Evolutionary conservation across 768 basidiomycete genomes (phyloP).

Genomic region (Calocybe cyanea): DNA sequence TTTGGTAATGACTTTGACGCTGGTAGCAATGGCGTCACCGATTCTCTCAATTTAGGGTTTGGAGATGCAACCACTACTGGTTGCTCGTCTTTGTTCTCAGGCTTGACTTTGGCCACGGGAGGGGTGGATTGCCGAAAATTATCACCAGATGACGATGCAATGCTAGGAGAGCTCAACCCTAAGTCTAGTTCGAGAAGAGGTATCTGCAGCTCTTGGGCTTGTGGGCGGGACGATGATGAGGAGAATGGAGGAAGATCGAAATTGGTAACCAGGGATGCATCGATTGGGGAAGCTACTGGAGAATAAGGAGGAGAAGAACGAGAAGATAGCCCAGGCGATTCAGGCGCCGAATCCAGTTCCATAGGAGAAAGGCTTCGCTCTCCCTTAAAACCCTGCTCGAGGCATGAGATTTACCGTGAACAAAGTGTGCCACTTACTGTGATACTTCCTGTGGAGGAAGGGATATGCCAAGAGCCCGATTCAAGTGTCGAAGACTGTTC

Average conservation of each 20-base stretch:
- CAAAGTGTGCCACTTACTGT: conserved; percentile 15
- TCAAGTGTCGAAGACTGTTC: too few species aligned
- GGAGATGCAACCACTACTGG: background rate
- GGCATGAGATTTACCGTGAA: conserved; percentile 8
- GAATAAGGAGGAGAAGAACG: background rate
- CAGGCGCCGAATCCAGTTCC: conserved; percentile 52
- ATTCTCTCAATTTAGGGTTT: background rate
- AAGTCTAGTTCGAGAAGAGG: conserved; percentile 17
- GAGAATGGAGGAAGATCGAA: conserved; percentile 14
- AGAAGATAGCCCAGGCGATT: conserved; percentile 25
- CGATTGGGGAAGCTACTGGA: background rate
- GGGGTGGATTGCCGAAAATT: background rate
- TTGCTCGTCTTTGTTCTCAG: background rate
- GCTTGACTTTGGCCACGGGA: background rate
- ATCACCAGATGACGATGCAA: background rate
- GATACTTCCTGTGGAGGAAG: background rate
- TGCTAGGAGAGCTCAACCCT: background rate
- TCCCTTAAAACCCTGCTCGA: conserved; percentile 7
- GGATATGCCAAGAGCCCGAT: too few species aligned
- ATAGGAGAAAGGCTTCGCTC: conserved; percentile 56
- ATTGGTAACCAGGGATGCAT: background rate
- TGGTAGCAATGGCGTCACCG: background rate
- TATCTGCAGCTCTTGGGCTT: conserved; percentile 23
- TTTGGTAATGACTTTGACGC: conserved; percentile 1
- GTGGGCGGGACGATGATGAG: conserved; percentile 21